Evolutionary conservation across 2,329 filamentous ascomycete genomes (phyloP), one percentile per base, ranked within the genome.

Genomic region (Colletotrichum tamarilloi): DNA sequence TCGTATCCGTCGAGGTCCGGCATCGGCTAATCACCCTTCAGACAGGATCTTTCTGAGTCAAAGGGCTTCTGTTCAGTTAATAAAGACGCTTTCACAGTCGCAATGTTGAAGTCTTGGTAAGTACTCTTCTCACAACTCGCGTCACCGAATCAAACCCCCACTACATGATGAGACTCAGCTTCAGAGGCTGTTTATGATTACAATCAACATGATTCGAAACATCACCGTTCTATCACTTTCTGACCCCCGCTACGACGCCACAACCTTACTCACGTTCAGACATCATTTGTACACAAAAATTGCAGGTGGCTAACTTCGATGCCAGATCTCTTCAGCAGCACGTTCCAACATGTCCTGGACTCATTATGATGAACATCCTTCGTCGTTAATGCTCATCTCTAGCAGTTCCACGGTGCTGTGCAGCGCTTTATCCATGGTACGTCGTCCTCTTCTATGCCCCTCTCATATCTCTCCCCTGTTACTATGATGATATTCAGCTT

Each of bases 101-200:
- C 6, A 28, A 32, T 38, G 12, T 3, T n/a, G 32, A 5, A 32
- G 9, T 9, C 19, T 28, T 46, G 24, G 62, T 57, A 65, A 65
- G 52, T 14, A 9, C 22, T 30, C 24, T 2, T n/a, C 22, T 3
- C 8, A 12, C 9, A 22, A 16, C 32, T 24, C 9, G 19, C 12
- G 7, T 30, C n/a, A 38, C 46, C 12, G 12, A 53, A 7, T n/a
- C 28, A 64, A 14, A 14, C 22, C 46, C 68, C 35, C 14, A 52
- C 30, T 62, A 62, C 28, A 81, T 84, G 83, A 85, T 85, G 83
- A 85, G 78, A 79, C 57, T 67, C 69, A 74, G 78, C 77, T 78
- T 82, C 83, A 84, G 84, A 86, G 84, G 84, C 84, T 86, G 84
- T 86, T 86, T 85, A 86, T 86, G 84, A 85, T 26, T 38, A 32